Base-by-base conservation (phyloP, 2,329 filamentous ascomycete genomes). In the Fusarium sp. region DNA sequence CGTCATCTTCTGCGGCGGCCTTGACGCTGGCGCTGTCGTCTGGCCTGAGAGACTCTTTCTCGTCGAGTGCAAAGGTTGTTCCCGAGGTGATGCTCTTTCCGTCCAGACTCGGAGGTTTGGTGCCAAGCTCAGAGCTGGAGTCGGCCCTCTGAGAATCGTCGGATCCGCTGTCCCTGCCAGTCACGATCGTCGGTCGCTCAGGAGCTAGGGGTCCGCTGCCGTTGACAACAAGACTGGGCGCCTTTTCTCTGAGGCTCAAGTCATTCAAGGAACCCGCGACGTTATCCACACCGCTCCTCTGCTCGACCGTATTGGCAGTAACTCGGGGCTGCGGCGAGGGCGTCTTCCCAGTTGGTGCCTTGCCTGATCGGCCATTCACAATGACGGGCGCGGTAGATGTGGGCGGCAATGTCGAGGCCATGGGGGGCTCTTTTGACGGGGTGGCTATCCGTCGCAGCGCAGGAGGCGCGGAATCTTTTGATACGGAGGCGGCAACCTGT, bases 1-100 rank as follows among this genome's bases (percentile, higher is more conserved):
- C 95, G 78, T 98, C 96, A 77, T 98, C 96, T 74, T 98, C 95
- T 14, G 92, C 95, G 10, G 93, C 92, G 31, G 91, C 91, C 82
- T 97, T 95, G 18, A 98, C 93, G 81, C 95, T 98, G 36, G 96
- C 96, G 82, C 96, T 98, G 80, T 98, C 96, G 83, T 98, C 96
- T 10, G 96, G 96, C 14, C 95, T 92, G 63, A 98, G 88, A 7
- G 95, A 98, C 81, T 98, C 96, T 82, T 98, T 98, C 83, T 98
- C 96, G 79, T 98, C 96, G 80, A 98, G 87, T n/a, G 94, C 95
- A 84, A 98, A 98, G 0, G 96, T 98, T 6, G 95, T 97, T 18
- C 94, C 95, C 29, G 96, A 98, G 6, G 95, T 95, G 78, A 97
- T 94, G 81, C 95, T 98, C 85, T 98, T 98, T 58, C 94, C 95